Evolutionary conservation across 345 rosid species (phyloP).

Genomic region (Hibiscus trionum): DNA sequence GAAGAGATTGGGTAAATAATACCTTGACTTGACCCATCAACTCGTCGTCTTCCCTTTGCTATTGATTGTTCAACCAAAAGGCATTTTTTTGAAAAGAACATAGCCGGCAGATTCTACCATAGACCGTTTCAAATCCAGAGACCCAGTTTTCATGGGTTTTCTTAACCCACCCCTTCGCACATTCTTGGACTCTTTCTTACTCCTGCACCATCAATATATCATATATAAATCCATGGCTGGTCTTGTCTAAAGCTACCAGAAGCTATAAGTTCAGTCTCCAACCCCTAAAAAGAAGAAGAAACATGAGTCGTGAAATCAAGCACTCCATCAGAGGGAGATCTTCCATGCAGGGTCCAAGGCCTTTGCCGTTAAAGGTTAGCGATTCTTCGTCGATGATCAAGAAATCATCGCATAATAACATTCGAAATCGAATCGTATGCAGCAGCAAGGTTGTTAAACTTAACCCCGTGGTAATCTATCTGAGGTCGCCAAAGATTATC

Average conservation of each 20-base stretch:
- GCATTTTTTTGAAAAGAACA: neutral
- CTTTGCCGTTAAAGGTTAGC: neutral
- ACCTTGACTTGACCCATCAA: neutral
- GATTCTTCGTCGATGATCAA: conserved; percentile 4
- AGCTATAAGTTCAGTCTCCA: neutral
- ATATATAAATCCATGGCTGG: neutral
- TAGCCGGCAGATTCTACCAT: neutral
- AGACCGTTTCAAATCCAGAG: neutral
- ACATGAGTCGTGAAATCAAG: neutral
- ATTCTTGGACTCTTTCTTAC: neutral
- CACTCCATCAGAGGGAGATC: neutral
- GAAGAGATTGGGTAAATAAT: neutral
- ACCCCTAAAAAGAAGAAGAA: neutral
- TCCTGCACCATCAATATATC: neutral
- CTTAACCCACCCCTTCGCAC: neutral
- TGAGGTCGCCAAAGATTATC: conserved; percentile 41
- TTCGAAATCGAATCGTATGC: neutral
- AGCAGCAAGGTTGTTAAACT: neutral
- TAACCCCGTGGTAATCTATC: conserved; percentile 26
- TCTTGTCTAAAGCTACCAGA: too few relatives aligned
- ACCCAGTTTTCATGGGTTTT: neutral
- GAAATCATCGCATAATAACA: neutral
- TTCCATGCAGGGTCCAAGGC: conserved; percentile 7
- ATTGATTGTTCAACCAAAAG: neutral
- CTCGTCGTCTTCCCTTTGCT: neutral